Conservation (phyloP, 2,329 filamentous ascomycete genomes). For the Shiraia sp. region DNA sequence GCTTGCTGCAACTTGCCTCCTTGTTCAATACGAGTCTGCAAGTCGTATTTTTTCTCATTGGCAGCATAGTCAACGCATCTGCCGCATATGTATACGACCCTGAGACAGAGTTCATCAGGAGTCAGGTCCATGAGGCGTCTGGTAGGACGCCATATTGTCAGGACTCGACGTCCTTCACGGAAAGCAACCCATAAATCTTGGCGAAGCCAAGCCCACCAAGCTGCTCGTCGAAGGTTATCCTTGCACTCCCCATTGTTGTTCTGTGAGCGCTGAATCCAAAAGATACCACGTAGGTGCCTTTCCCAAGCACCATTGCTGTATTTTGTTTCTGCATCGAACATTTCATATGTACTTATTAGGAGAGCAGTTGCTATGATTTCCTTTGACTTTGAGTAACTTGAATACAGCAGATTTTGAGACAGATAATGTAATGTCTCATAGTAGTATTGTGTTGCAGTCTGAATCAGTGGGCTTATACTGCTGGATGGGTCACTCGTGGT, state of each 20-base stretch:
- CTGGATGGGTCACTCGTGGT: conserved; percentile 12
- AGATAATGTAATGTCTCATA: conserved; percentile 66
- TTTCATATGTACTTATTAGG: conserved; percentile 67
- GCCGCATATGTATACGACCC: conserved; percentile 59
- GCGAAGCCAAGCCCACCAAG: conserved; percentile 70
- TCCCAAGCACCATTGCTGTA: conserved; percentile 58
- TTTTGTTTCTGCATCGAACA: conserved; percentile 61
- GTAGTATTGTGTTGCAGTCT: conserved; percentile 57
- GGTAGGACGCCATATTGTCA: conserved; percentile 63
- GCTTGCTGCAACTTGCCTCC: conserved; percentile 53
- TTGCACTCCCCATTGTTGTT: conserved; percentile 61
- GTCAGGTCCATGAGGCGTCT: conserved; percentile 54
- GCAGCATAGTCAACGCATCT: conserved; percentile 63
- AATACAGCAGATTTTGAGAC: conserved; percentile 61
- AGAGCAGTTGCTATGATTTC: conserved; percentile 64
- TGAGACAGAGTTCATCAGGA: conserved; percentile 59
- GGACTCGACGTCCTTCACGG: conserved; percentile 58
- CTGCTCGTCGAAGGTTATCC: conserved; percentile 59
- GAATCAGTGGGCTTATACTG: conserved; percentile 39
- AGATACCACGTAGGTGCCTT: conserved; percentile 65
- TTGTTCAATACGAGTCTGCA: conserved; percentile 51
- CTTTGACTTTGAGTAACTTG: conserved; percentile 60
- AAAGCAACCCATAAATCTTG: conserved; percentile 70
- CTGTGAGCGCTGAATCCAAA: conserved; percentile 67
- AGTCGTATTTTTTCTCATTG: conserved; percentile 52